Conservation (phyloP, 345 rosid genomes). For the Eucalyptus polybractea region DNA sequence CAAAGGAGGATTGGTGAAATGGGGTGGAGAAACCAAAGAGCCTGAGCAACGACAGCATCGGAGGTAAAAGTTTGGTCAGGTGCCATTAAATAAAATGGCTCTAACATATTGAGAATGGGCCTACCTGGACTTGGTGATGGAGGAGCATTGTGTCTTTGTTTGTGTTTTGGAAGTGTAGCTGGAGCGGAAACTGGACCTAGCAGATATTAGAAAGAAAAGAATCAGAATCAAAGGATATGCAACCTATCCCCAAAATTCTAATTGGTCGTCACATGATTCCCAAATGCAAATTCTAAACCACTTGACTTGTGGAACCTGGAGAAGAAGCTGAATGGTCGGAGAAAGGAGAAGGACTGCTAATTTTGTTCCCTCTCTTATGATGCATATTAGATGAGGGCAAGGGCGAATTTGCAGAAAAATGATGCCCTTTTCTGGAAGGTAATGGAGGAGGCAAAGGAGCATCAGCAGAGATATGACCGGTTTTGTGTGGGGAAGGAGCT, state of each 20-base stretch:
- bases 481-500: not conserved
- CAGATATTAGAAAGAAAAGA: slow-evolving; percentile 1
- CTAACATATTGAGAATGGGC: not conserved
- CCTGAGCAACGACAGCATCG: not conserved
- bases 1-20: slow-evolving; percentile 17
- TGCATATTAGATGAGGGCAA: not conserved
- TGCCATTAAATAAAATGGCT: not conserved
- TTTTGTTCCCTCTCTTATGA: not conserved
- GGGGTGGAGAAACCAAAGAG: slow-evolving; percentile 26
- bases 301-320: not conserved
- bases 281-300: not conserved
- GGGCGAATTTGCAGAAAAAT: not conserved
- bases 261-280: not conserved
- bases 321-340: not conserved
- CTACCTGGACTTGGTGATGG: slow-evolving; percentile 40
- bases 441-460: not conserved
- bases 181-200: slow-evolving; percentile 33
- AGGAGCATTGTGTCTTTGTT: slow-evolving; percentile 24
- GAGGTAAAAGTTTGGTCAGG: not conserved
- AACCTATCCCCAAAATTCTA: not conserved
- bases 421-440: not conserved
- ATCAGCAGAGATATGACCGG: not conserved
- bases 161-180: slow-evolving; percentile 10
- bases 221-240: not conserved
- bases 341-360: not conserved